These are phyloP conservation scores for Ceraceosorus guamensis DNA, from an alignment of 1,284 basidiomycete genomes.

Conservation along the genomic window DNA sequence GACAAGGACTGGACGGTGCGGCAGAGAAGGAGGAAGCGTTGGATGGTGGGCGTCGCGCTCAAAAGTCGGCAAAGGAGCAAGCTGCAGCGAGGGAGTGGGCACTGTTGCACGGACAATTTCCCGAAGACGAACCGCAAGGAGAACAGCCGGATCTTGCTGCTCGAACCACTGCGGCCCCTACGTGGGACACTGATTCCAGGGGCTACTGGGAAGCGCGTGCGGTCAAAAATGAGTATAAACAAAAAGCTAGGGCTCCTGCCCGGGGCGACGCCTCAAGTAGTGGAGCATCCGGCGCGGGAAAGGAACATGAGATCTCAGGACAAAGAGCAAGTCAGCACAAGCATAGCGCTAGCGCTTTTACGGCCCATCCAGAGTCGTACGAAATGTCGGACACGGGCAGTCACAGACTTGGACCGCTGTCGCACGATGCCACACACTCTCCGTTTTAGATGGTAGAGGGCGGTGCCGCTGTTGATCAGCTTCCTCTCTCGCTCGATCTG, in stretches of 20 bases:
- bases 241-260: not conserved
- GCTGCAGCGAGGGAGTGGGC: slow-evolving; percentile 6
- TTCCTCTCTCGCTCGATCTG: no score
- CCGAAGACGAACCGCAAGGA: not conserved
- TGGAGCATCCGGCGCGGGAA: not conserved
- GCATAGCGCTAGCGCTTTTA: not conserved
- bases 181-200: slow-evolving; percentile 10
- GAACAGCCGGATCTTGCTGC: no score
- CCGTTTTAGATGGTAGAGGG: no score
- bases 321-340: not conserved
- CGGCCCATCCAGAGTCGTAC: not conserved
- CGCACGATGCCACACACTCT: no score
- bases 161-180: no score
- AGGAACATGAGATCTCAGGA: not conserved
- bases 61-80: slow-evolving; percentile 9
- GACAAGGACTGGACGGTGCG: no score
- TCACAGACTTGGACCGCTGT: no score
- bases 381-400: not conserved
- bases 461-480: no score
- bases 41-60: not conserved
- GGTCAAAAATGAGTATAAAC: slow-evolving; percentile 1
- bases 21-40: no score
- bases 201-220: slow-evolving; percentile 12
- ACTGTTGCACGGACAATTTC: slow-evolving; percentile 6
- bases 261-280: not conserved